Conservation (phyloP, 805 yeast species). For the Phaffomyces antillensis region DNA sequence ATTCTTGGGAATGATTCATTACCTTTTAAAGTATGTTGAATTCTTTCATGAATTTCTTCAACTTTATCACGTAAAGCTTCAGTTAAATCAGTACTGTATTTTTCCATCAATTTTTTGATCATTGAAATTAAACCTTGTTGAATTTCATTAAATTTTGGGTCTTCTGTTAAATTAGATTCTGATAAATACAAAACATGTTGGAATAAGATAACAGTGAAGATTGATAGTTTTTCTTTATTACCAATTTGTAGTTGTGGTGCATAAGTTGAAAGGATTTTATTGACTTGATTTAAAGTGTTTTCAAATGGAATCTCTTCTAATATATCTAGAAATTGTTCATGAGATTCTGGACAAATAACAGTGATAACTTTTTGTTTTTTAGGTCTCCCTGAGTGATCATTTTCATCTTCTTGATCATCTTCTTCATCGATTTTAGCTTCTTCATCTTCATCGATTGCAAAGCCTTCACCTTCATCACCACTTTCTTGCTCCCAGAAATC, state of each 20-base stretch:
- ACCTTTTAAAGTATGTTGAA: conserved; percentile 26
- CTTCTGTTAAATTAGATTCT: conserved; percentile 29
- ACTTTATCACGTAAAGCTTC: conserved; percentile 54
- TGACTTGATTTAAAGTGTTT: conserved; percentile 42
- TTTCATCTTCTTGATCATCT: conserved; percentile 37
- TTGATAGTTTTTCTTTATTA: conserved; percentile 66
- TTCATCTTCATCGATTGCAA: conserved; percentile 27
- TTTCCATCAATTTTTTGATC: conserved; percentile 54
- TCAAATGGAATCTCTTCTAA: conserved; percentile 29
- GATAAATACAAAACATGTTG: conserved; percentile 52
- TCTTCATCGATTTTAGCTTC: conserved; percentile 32
- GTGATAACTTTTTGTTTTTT: conserved; percentile 15
- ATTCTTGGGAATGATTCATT: conserved; percentile 30
- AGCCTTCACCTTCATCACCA: conserved; percentile 35
- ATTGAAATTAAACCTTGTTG: conserved; percentile 39
- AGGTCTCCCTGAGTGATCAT: conserved; percentile 19
- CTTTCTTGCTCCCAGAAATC: conserved; percentile 63
- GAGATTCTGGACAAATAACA: conserved; percentile 41
- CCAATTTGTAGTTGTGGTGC: conserved; percentile 79
- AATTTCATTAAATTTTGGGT: conserved; percentile 28
- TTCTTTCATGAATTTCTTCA: conserved; percentile 45
- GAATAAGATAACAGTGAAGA: conserved; percentile 55
- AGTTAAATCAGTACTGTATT: conserved; percentile 58
- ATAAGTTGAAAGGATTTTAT: conserved; percentile 49
- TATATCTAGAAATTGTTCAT: conserved; percentile 33